Evolutionary conservation across 306 rosid species (phyloP).

Genomic region (Chamaecrista fasciculata): DNA sequence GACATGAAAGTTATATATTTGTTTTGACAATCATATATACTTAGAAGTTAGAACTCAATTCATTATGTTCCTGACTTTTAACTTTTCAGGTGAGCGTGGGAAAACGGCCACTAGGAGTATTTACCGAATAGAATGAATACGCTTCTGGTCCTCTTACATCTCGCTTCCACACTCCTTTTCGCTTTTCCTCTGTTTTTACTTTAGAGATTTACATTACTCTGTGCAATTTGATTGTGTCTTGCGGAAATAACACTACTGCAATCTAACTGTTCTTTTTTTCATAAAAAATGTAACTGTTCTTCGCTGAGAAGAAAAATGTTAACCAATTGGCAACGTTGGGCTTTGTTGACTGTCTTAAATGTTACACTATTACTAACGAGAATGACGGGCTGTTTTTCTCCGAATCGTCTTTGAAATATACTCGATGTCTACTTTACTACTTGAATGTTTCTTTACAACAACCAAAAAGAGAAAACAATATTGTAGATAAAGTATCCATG

Average conservation of each 20-base stretch:
- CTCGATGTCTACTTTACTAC: too few relatives aligned
- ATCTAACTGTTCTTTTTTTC: too few relatives aligned
- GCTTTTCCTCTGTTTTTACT: too few relatives aligned
- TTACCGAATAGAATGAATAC: too few relatives aligned
- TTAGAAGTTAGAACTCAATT: neutral
- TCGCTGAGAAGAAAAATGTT: neutral
- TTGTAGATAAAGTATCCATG: too few relatives aligned
- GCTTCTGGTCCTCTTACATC: neutral
- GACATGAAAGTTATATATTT: neutral
- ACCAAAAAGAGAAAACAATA: too few relatives aligned
- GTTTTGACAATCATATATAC: neutral
- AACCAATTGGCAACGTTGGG: too few relatives aligned
- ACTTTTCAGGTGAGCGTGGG: conserved; percentile 76
- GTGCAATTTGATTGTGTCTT: conserved; percentile 4
- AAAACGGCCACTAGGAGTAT: conserved; percentile 69
- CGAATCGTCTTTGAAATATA: neutral
- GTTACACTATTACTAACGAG: neutral
- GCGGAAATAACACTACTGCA: conserved; percentile 6
- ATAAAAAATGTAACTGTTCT: neutral
- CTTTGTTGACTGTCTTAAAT: neutral
- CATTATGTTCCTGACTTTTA: neutral
- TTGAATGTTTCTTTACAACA: too few relatives aligned
- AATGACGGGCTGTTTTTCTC: neutral
- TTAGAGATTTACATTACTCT: too few relatives aligned
- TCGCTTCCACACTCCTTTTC: conserved; percentile 3